Evolutionary conservation across 108 stramenopile genomes (phyloP).

Genomic region (Cyclostephanos tholiformis): DNA sequence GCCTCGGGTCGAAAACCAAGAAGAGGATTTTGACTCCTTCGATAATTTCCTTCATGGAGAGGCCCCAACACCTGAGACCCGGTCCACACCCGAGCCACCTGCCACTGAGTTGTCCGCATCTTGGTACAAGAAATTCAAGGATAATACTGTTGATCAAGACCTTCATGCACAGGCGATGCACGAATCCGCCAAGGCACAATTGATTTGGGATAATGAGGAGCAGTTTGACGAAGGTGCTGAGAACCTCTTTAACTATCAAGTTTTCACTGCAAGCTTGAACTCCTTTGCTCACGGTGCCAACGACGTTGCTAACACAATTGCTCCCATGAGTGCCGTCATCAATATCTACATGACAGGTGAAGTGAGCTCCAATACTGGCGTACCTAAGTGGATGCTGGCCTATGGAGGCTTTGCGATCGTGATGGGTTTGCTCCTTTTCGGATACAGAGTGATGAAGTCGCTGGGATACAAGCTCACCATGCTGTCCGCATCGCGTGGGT

Average conservation of each 20-base stretch:
- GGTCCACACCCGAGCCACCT: not conserved
- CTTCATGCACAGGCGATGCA: constrained; percentile 11
- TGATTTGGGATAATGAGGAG: constrained; percentile 60
- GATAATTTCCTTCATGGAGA: not conserved
- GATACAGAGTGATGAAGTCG: constrained; percentile 57
- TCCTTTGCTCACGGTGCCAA: constrained; percentile 82
- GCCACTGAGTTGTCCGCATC: not conserved
- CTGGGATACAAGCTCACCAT: constrained; percentile 57
- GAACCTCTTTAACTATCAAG: constrained; percentile 63
- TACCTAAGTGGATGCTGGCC: constrained; percentile 63
- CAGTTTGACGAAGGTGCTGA: constrained; percentile 57
- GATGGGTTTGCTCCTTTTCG: constrained; percentile 61
- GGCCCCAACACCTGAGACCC: not conserved
- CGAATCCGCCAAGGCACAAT: constrained; percentile 28
- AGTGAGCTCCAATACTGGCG: constrained; percentile 25
- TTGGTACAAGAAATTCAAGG: constrained; percentile 1
- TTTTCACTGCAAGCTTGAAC: constrained; percentile 70
- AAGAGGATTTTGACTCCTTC: not conserved
- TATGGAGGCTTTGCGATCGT: constrained; percentile 64
- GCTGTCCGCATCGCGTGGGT: constrained; percentile 65
- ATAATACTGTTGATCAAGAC: constrained; percentile 17
- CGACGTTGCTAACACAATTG: constrained; percentile 75
- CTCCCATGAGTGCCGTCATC: constrained; percentile 62
- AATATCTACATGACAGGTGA: constrained; percentile 53
- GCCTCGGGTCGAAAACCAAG: not conserved